Conservation (phyloP, 1,284 basidiomycete genomes). For the Cutaneotrichosporon sp. region DNA sequence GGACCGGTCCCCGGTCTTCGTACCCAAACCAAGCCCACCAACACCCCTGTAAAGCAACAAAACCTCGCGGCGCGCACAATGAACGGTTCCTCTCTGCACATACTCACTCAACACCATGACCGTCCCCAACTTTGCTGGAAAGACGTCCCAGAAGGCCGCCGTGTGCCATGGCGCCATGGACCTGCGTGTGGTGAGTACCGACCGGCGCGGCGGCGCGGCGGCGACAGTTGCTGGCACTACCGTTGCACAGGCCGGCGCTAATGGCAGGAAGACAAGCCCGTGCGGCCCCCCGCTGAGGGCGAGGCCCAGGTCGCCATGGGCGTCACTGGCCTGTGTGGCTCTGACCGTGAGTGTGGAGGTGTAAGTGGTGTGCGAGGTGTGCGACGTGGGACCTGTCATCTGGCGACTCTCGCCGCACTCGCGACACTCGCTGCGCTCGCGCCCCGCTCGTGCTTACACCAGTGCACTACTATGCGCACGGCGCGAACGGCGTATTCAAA, state of each 20-base stretch:
- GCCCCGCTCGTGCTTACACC: constrained; percentile 4
- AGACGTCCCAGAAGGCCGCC: constrained; percentile 35
- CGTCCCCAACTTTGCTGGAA: not conserved
- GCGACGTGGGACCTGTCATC: not conserved
- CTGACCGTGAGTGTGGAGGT: constrained; percentile 61
- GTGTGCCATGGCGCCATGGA: constrained; percentile 52
- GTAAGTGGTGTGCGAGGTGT: not conserved
- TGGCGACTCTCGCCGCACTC: not conserved
- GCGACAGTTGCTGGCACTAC: too few species aligned
- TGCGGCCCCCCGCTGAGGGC: constrained; percentile 36
- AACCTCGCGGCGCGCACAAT: not conserved
- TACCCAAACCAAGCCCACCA: not conserved
- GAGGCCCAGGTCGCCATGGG: constrained; percentile 53
- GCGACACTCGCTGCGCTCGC: not conserved
- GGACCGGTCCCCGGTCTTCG: not conserved
- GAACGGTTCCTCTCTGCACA: not conserved
- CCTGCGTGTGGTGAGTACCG: constrained; percentile 48
- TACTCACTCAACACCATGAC: not conserved
- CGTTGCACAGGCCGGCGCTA: constrained; percentile 3
- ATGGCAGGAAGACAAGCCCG: constrained; percentile 45
- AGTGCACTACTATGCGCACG: constrained; percentile 87
- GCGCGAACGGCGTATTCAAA: constrained; percentile 85
- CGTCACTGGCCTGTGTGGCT: constrained; percentile 86
- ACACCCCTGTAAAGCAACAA: not conserved
- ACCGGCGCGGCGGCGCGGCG: too few species aligned